Percentiles rank a stretch among this genome's conserved stretches.
Evolutionary conservation across 78 protist genomes (phyloP).

Genomic region (Creolimax fragrantissima): DNA sequence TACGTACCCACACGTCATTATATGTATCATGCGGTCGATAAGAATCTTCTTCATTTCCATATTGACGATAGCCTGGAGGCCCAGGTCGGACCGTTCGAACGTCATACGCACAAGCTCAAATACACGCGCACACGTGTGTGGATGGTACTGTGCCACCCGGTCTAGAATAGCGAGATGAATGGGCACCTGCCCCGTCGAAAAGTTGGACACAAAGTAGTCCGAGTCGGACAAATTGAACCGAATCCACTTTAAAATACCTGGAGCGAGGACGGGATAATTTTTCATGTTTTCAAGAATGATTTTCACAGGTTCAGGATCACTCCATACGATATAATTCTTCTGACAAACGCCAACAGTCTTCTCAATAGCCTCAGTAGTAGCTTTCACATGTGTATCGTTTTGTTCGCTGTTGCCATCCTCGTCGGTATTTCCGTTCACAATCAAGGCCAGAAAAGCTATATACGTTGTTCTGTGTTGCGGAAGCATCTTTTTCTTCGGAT

Average conservation of each 20-base stretch:
- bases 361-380: not conserved
- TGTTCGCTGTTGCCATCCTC: not conserved
- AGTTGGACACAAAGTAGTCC: not conserved
- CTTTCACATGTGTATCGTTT: not conserved
- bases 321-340: not conserved
- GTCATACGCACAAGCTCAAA: not conserved
- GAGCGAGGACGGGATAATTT: not conserved
- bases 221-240: not conserved
- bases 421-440: not conserved
- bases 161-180: not conserved
- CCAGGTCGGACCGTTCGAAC: not conserved
- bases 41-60: not conserved
- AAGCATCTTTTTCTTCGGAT: not conserved
- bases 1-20: not conserved
- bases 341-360: not conserved
- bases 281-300: not conserved
- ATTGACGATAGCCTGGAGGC: not conserved
- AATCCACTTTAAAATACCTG: not conserved
- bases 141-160: not conserved
- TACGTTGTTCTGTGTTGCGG: not conserved
- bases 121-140: not conserved
- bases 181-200: constrained; percentile 5
- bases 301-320: not conserved
- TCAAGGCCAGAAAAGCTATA: not conserved
- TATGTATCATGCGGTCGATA: not conserved